A percentile compares a stretch with the other conserved stretches of the same genome.
Evolutionary conservation across 768 basidiomycete species (phyloP).

Genomic region (Amanita inopinata): DNA sequence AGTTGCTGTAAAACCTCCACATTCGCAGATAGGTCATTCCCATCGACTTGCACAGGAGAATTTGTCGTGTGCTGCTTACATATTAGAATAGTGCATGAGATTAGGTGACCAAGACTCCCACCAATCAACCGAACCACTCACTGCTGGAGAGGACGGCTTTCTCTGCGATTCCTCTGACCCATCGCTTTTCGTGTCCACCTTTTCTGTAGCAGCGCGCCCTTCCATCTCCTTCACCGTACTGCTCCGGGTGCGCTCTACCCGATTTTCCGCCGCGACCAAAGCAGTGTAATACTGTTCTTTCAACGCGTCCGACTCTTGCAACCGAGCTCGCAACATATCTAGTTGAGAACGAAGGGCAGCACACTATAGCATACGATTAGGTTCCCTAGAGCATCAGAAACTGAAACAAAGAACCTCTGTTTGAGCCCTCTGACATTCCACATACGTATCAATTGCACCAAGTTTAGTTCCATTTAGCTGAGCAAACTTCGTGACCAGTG

Average conservation of each 20-base stretch:
- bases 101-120: constrained; percentile 46
- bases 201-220: constrained; percentile 21
- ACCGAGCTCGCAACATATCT: constrained; percentile 33
- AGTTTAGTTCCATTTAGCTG: constrained; percentile 30
- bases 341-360: constrained; percentile 50
- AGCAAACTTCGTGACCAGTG: constrained; percentile 49
- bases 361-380: constrained; percentile 31
- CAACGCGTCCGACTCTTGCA: constrained; percentile 41
- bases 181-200: constrained; percentile 23
- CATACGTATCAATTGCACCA: constrained; percentile 29
- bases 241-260: constrained; percentile 52
- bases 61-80: constrained; percentile 29
- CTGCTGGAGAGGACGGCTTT: constrained; percentile 56
- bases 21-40: constrained; percentile 26
- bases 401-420: constrained; percentile 41
- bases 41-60: constrained; percentile 26
- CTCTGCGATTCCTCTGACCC: constrained; percentile 37
- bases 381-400: not conserved
- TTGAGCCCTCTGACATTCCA: constrained; percentile 41
- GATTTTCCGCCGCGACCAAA: constrained; percentile 48
- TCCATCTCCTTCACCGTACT: constrained; percentile 40
- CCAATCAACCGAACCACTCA: constrained; percentile 63
- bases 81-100: constrained; percentile 36
- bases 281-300: constrained; percentile 39
- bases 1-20: constrained; percentile 31